phyloP scores from a whole-genome alignment of 176 grass and related monocot genomes.

The Oryza longistaminata region DNA sequence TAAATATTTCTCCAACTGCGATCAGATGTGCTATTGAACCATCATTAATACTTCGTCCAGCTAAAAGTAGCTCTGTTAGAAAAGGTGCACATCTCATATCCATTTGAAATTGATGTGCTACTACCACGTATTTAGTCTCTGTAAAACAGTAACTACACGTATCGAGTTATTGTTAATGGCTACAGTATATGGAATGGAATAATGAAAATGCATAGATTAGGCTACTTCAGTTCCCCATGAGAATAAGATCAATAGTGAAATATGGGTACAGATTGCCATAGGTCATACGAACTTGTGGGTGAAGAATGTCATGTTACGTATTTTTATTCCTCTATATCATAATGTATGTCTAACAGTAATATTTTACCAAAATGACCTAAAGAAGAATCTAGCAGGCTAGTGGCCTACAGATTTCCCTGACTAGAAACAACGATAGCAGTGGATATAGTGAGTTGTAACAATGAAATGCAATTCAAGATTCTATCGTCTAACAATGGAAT shows the following conservation, averaged over 20 bases:
- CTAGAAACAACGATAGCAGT: background rate
- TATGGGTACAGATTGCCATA: background rate
- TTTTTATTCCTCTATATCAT: slow-evolving; percentile 1
- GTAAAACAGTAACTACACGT: background rate
- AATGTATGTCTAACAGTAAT: background rate
- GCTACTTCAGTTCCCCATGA: background rate
- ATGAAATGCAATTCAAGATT: background rate
- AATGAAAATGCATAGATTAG: background rate
- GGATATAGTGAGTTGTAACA: background rate
- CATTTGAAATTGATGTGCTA: slow-evolving; percentile 29
- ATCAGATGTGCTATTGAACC: background rate
- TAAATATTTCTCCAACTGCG: slow-evolving; percentile 4
- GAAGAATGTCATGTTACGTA: background rate
- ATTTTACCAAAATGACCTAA: background rate
- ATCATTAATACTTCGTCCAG: background rate
- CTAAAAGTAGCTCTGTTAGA: background rate
- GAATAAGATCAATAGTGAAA: background rate
- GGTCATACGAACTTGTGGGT: background rate
- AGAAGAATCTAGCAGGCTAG: background rate
- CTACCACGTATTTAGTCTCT: background rate
- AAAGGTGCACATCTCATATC: background rate
- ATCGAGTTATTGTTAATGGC: background rate
- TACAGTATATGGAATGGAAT: background rate
- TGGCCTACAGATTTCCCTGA: too few species aligned
- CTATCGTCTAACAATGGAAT: slow-evolving; percentile 11